Evolutionary conservation across 2,329 filamentous ascomycete genomes (phyloP).

Genomic region (Pseudonectria buxi): DNA sequence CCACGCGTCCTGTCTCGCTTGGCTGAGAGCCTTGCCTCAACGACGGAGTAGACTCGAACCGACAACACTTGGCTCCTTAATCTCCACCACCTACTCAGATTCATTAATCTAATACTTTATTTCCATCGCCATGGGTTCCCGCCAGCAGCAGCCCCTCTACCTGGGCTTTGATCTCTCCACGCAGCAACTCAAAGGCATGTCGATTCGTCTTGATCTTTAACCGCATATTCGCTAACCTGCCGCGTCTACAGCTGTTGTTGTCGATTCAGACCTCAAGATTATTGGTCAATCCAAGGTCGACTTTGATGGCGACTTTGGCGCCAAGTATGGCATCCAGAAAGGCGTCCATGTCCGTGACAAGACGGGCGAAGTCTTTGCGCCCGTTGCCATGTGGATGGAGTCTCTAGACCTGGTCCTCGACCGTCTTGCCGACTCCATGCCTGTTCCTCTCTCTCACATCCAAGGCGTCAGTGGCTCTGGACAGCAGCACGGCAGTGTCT

Average conservation of each 20-base stretch:
- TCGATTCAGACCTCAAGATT: slow-evolving; percentile 75
- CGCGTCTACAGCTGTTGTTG: slow-evolving; percentile 61
- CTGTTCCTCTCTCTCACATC: slow-evolving; percentile 61
- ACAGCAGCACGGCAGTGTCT: slow-evolving; percentile 97
- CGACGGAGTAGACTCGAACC: too few relatives aligned
- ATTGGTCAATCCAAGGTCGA: slow-evolving; percentile 84
- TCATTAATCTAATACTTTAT: slow-evolving; percentile 21
- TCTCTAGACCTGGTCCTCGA: slow-evolving; percentile 78
- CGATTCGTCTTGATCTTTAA: not conserved
- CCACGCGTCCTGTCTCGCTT: not conserved
- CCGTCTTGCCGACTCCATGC: slow-evolving; percentile 60
- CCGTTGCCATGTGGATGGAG: slow-evolving; percentile 91
- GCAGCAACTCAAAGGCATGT: slow-evolving; percentile 82
- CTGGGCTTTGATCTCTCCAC: slow-evolving; percentile 94
- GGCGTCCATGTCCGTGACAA: slow-evolving; percentile 77
- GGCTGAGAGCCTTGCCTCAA: not conserved
- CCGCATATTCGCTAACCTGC: slow-evolving; percentile 1
- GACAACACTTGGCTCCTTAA: not conserved
- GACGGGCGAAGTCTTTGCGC: slow-evolving; percentile 86
- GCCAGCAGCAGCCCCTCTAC: slow-evolving; percentile 54
- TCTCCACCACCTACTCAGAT: not conserved
- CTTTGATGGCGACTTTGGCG: slow-evolving; percentile 76
- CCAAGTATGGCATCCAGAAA: slow-evolving; percentile 74
- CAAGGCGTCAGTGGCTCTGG: slow-evolving; percentile 83
- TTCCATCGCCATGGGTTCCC: slow-evolving; percentile 6